Base-by-base conservation (phyloP, 1,284 basidiomycete genomes). In the Ganoderma lingzhi region DNA sequence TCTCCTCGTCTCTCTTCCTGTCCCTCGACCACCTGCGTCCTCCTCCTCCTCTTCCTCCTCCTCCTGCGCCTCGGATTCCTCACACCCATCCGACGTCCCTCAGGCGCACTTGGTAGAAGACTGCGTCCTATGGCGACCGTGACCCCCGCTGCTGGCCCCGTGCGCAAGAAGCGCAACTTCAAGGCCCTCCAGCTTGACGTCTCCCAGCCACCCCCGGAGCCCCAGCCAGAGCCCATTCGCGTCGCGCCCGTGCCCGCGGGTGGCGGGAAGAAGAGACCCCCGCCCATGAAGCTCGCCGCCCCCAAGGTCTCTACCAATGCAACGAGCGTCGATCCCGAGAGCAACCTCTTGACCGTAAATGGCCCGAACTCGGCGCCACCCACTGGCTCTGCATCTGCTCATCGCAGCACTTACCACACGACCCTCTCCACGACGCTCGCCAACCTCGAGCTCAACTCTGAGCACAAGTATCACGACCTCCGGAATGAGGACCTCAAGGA, bases 401-500 rank as follows among this genome's bases (percentile, higher is more conserved):
- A 85, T 58, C 84, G 87, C 65, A 87, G 87, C 73, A 90, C 88
- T 1, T 92, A 93, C 76, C 91, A 94, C 75, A 87, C 87, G 14
- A 89, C 91, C 19, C 83, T 94, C 17, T 90, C 92, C 3, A 90
- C 89, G 70, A 94, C 92, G 15, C 85, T 95, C 17, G 91, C 91
- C 65, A 90, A 89, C 76, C 81, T 95, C 71, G 87, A 93, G 76
- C 82, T 94, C 83, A 92, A 91, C 73, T 88, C 88, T 44, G 91
- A 93, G 80, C 88, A 89, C 76, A 92, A 92, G 77, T 88, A 87
- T 48, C 76, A 76, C 69, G 91, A 95, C 76, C 83, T 97, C 71
- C 88, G 89, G 73, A 91, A 92, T 74, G 93, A 93, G 77, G 95
- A 97, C 80, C 83, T 97, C 75, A 91, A 91, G 80, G 91, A 96